Evolutionary conservation across 176 grass and related monocot species (phyloP).

Genomic region (Carex parvula): DNA sequence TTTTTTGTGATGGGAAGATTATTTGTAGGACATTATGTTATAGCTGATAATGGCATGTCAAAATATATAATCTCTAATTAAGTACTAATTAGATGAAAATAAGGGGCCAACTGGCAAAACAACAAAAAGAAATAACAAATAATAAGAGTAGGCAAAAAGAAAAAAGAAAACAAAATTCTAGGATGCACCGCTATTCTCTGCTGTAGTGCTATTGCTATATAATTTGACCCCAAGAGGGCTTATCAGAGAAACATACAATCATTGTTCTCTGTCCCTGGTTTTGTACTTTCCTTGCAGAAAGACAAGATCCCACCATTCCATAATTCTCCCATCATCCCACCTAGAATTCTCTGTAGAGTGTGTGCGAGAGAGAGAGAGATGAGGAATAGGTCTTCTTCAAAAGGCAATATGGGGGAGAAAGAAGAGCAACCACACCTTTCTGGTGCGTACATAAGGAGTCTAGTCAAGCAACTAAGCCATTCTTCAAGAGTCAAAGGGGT

Average conservation of each 20-base stretch:
- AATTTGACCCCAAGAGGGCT: slow-evolving; percentile 26
- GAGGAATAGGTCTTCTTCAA: slow-evolving; percentile 50
- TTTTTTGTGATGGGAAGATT: background rate
- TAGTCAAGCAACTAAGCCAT: slow-evolving; percentile 86
- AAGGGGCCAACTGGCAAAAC: background rate
- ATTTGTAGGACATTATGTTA: background rate
- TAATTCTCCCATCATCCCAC: slow-evolving; percentile 26
- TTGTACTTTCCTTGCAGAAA: slow-evolving; percentile 39
- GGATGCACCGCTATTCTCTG: slow-evolving; percentile 14
- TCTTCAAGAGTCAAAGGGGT: slow-evolving; percentile 41
- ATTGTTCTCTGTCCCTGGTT: slow-evolving; percentile 23
- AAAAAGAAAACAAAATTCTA: slow-evolving; percentile 8
- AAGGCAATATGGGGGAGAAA: slow-evolving; percentile 36
- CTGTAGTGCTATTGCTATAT: slow-evolving; percentile 27
- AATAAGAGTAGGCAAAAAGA: background rate
- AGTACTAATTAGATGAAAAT: background rate
- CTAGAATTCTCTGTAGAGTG: background rate
- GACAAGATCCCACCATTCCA: slow-evolving; percentile 31
- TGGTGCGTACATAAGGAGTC: slow-evolving; percentile 82
- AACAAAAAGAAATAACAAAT: background rate
- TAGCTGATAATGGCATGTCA: background rate
- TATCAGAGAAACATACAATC: slow-evolving; percentile 21
- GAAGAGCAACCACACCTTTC: slow-evolving; percentile 72
- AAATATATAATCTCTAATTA: background rate
- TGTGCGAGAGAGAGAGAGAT: slow-evolving; percentile 45